Conservation (phyloP, 2,329 filamentous ascomycete genomes). For the Pseudogymnoascus sp. region DNA sequence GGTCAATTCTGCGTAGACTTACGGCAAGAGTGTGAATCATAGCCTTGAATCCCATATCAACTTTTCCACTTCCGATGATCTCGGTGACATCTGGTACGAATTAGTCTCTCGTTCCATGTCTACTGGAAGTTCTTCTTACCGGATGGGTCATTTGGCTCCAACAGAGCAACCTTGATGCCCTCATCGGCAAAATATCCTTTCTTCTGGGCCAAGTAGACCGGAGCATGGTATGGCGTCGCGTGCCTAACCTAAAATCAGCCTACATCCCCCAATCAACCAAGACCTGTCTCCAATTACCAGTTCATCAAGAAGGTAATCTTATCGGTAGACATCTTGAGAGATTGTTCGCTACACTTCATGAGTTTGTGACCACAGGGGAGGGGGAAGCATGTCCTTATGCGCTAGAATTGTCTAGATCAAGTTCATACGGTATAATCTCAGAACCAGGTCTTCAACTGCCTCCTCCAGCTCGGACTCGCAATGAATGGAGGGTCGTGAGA, state of each 20-base stretch:
- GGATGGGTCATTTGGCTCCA: conserved; percentile 73
- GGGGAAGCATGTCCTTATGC: conserved; percentile 71
- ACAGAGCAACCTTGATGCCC: conserved; percentile 67
- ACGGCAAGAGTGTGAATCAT: conserved; percentile 77
- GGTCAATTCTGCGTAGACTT: conserved; percentile 22
- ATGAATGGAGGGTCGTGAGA: conserved; percentile 14
- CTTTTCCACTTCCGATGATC: conserved; percentile 69
- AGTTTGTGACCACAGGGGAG: conserved; percentile 38
- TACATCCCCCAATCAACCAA: conserved; percentile 9
- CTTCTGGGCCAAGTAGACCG: conserved; percentile 68
- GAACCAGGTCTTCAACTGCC: conserved; percentile 40
- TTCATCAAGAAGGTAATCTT: conserved; percentile 82
- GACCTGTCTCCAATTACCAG: conserved; percentile 48
- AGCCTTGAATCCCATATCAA: conserved; percentile 74
- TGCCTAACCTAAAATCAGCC: conserved; percentile 49
- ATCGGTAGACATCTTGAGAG: conserved; percentile 60
- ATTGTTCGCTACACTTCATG: conserved; percentile 32
- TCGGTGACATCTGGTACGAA: conserved; percentile 62
- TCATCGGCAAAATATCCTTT: conserved; percentile 70
- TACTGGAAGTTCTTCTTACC: conserved; percentile 35
- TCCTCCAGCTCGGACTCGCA: conserved; percentile 15
- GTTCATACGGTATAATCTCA: conserved; percentile 75
- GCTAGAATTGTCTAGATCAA: conserved; percentile 85
- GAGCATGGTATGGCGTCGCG: conserved; percentile 73
- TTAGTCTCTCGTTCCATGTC: not conserved